These are phyloP conservation scores for Knoxdaviesia proteae DNA, from an alignment of 2,329 filamentous ascomycete genomes.

Conservation along the genomic window DNA sequence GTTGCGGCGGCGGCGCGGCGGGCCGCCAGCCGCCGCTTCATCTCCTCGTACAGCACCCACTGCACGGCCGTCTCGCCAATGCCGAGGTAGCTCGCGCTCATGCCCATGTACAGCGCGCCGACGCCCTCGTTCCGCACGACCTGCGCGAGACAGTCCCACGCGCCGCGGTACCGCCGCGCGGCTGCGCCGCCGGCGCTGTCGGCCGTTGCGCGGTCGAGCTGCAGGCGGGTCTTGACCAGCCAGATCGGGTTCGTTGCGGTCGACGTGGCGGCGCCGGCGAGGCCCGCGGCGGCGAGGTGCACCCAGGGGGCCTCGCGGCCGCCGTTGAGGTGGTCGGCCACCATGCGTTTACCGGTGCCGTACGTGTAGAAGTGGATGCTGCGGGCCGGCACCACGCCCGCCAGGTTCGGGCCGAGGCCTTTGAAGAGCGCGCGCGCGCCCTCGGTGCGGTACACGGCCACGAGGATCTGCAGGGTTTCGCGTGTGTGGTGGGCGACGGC, in stretches of 20 bases:
- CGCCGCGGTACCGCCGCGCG: conserved; percentile 62
- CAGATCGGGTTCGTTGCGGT: conserved; percentile 93
- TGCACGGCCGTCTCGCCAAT: conserved; percentile 80
- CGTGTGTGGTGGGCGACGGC: conserved; percentile 53
- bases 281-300: conserved; percentile 55
- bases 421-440: conserved; percentile 82
- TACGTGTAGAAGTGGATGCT: conserved; percentile 91
- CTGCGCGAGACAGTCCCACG: conserved; percentile 69
- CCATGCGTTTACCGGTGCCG: conserved; percentile 71
- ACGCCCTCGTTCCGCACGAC: conserved; percentile 65
- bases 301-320: conserved; percentile 52
- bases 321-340: conserved; percentile 53
- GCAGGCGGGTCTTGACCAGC: conserved; percentile 83
- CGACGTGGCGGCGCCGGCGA: conserved; percentile 66
- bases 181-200: conserved; percentile 30
- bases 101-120: conserved; percentile 65
- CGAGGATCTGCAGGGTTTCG: conserved; percentile 73
- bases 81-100: conserved; percentile 80
- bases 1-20: conserved; percentile 27
- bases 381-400: conserved; percentile 74
- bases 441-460: conserved; percentile 59
- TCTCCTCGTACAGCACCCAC: conserved; percentile 85
- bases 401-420: conserved; percentile 72
- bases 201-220: conserved; percentile 72
- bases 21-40: conserved; percentile 53